phyloP scores from a whole-genome alignment of 495 filamentous ascomycete genomes.

The Penicillium samsonianum region DNA sequence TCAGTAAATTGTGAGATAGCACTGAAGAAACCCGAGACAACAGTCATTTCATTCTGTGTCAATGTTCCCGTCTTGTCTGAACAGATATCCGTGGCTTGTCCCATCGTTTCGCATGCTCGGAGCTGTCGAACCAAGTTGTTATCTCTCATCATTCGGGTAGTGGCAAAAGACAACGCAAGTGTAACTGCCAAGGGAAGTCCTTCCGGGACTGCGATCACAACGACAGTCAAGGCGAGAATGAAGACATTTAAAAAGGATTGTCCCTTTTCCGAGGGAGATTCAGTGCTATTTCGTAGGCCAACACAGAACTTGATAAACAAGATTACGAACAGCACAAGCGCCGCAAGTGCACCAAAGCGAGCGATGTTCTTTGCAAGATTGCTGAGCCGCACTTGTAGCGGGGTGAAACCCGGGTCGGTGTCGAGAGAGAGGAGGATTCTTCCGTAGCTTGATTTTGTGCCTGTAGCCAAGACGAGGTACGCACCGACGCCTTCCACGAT shows the following conservation, averaged over 20 bases:
- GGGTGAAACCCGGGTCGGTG: slow-evolving; percentile 77
- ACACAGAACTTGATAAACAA: slow-evolving; percentile 78
- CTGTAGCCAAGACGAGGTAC: slow-evolving; percentile 77
- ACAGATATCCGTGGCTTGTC: slow-evolving; percentile 59
- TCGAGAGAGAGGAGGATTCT: slow-evolving; percentile 85
- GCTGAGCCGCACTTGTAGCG: slow-evolving; percentile 80
- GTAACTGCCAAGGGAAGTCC: slow-evolving; percentile 65
- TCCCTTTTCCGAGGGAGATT: slow-evolving; percentile 57
- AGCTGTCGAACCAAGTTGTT: slow-evolving; percentile 59
- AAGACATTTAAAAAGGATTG: slow-evolving; percentile 53
- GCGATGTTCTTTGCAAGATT: slow-evolving; percentile 80
- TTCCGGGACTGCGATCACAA: slow-evolving; percentile 68
- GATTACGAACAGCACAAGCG: slow-evolving; percentile 76
- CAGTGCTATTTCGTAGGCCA: slow-evolving; percentile 56
- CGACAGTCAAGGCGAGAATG: slow-evolving; percentile 61
- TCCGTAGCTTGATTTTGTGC: slow-evolving; percentile 78
- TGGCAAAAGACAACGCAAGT: slow-evolving; percentile 54
- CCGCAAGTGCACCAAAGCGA: slow-evolving; percentile 73
- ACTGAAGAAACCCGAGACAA: slow-evolving; percentile 54
- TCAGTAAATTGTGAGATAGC: slow-evolving; percentile 19
- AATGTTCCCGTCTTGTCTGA: slow-evolving; percentile 62
- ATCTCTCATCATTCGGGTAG: slow-evolving; percentile 60
- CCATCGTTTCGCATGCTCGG: slow-evolving; percentile 61
- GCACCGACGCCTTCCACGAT: slow-evolving; percentile 81
- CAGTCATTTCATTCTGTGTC: slow-evolving; percentile 61